Evolutionary conservation across 176 grass and related monocot species (phyloP).

Genomic region (Carex parvula): DNA sequence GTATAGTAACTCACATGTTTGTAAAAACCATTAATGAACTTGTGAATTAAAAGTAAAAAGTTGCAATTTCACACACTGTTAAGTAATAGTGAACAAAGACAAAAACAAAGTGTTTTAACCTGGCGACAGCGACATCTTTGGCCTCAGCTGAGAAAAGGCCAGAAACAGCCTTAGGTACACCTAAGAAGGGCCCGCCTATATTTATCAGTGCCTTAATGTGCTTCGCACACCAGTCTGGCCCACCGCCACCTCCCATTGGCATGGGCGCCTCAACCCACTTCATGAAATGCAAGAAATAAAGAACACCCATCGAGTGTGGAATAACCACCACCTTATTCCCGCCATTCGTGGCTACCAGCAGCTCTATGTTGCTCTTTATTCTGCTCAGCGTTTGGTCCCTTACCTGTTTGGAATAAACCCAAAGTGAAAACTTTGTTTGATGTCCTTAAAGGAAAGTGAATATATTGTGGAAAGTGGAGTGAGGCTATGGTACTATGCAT

Average conservation of each 20-base stretch:
- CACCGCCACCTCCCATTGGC: constrained; percentile 89
- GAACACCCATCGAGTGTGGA: constrained; percentile 94
- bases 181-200: constrained; percentile 94
- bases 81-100: too few relatives aligned
- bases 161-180: constrained; percentile 85
- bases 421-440: background rate
- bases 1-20: background rate
- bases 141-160: constrained; percentile 97
- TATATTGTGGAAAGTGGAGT: background rate
- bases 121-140: constrained; percentile 97
- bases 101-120: constrained; percentile 41
- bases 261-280: constrained; percentile 94
- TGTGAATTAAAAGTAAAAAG: background rate
- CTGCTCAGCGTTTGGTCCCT: constrained; percentile 91
- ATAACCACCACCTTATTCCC: constrained; percentile 95
- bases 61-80: background rate
- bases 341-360: constrained; percentile 81
- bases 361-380: constrained; percentile 96
- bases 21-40: background rate
- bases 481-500: too few relatives aligned
- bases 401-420: constrained; percentile 37
- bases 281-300: constrained; percentile 99
- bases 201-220: constrained; percentile 93
- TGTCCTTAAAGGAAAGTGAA: background rate
- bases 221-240: constrained; percentile 85